Conservation (phyloP, 345 rosid species). For the Salix caprea region DNA sequence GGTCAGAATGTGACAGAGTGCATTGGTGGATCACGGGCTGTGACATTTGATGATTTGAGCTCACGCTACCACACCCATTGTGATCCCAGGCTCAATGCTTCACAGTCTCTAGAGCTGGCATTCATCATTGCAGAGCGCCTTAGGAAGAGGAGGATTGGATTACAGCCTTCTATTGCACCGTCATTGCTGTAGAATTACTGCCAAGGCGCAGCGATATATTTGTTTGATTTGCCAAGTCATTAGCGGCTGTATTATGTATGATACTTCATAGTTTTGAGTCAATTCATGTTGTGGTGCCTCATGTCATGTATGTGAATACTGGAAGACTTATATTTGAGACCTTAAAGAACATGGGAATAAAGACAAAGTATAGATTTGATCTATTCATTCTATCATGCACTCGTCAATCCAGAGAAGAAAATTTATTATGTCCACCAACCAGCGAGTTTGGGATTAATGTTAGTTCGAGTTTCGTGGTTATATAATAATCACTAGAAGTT, state of each 20-base stretch:
- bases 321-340: conserved; percentile 6
- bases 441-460: no score
- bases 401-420: no score
- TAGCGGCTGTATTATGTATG: conserved; percentile 5
- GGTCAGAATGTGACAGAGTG: conserved; percentile 34
- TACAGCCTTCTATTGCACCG: conserved; percentile 13
- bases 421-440: no score
- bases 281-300: conserved; percentile 19
- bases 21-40: conserved; percentile 28
- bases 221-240: neutral
- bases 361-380: neutral
- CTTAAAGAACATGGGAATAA: neutral
- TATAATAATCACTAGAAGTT: no score
- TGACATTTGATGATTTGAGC: conserved; percentile 29
- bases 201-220: neutral
- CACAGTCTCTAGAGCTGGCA: conserved; percentile 30
- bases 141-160: conserved; percentile 25
- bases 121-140: conserved; percentile 34
- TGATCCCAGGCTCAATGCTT: conserved; percentile 32
- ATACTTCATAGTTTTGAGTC: conserved; percentile 2
- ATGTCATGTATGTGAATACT: conserved; percentile 14
- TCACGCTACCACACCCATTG: conserved; percentile 31
- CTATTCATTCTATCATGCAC: no score
- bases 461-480: no score
- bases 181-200: conserved; percentile 25